These are phyloP conservation scores for Hansfordia pulvinata DNA, from an alignment of 2,329 filamentous ascomycete species.

Conservation along the genomic window DNA sequence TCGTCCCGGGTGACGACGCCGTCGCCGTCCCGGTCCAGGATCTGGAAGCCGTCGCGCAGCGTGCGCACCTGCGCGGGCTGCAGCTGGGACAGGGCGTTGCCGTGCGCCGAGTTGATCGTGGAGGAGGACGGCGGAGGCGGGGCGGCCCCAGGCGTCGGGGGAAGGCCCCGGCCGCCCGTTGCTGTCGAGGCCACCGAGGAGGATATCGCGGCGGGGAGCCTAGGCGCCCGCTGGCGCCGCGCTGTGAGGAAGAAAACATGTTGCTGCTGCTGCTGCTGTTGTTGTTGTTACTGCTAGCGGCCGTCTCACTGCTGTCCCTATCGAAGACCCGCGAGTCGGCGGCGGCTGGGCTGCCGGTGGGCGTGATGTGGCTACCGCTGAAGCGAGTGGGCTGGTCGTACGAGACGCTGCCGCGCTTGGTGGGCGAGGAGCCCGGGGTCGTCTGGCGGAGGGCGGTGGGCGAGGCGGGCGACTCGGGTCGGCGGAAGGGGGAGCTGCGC, in stretches of 20 bases:
- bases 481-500: slow-evolving; percentile 51
- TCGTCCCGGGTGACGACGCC: slow-evolving; percentile 72
- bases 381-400: neutral
- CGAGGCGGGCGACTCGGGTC: slow-evolving; percentile 49
- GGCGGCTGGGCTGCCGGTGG: slow-evolving; percentile 30
- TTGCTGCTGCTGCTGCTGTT: slow-evolving; percentile 3
- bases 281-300: neutral
- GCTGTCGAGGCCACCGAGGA: slow-evolving; percentile 21
- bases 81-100: slow-evolving; percentile 54
- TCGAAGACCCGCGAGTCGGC: slow-evolving; percentile 26
- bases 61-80: slow-evolving; percentile 74
- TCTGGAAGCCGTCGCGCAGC: slow-evolving; percentile 85
- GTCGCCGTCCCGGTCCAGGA: slow-evolving; percentile 80
- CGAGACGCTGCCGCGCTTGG: neutral
- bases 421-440: too few relatives aligned
- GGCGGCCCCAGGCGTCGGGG: slow-evolving; percentile 16
- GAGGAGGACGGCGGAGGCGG: slow-evolving; percentile 23
- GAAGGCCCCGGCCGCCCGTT: slow-evolving; percentile 16
- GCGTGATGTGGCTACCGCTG: slow-evolving; percentile 17
- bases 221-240: too few relatives aligned
- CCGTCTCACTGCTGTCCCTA: neutral
- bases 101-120: slow-evolving; percentile 11
- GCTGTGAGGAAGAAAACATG: slow-evolving; percentile 7
- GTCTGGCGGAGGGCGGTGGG: slow-evolving; percentile 51
- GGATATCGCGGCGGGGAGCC: neutral